Percentiles rank a stretch among this genome's conserved stretches.
These are phyloP conservation scores for Vaccinium macrocarpon DNA, from an alignment of 148 eudicot genomes.

Conservation along the genomic window DNA sequence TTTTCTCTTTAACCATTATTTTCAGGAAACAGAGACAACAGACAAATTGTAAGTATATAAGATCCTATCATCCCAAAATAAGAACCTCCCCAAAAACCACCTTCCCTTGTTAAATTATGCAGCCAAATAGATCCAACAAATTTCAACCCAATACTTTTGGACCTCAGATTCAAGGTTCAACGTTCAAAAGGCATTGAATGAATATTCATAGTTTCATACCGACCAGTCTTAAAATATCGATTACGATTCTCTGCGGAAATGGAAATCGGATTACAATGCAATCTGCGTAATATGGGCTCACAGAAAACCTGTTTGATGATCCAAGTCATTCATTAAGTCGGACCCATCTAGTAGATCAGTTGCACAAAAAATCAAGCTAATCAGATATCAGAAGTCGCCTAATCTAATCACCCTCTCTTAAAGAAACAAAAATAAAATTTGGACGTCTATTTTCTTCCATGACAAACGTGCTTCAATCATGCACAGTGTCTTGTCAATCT, in stretches of 20 bases:
- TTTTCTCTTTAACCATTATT: too few species aligned
- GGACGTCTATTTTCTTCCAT: not conserved
- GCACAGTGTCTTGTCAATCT: not conserved
- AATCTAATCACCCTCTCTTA: not conserved
- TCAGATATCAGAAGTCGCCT: not conserved
- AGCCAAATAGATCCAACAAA: not conserved
- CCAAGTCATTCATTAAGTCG: not conserved
- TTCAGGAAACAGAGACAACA: too few species aligned
- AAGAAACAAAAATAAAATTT: not conserved
- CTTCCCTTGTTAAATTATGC: not conserved
- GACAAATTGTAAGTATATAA: not conserved
- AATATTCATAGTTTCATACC: not conserved
- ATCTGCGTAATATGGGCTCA: not conserved
- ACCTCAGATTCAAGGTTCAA: not conserved
- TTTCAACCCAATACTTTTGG: not conserved
- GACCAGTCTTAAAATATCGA: not conserved
- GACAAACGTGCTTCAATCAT: not conserved
- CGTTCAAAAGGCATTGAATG: not conserved
- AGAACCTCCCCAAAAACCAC: constrained; percentile 6
- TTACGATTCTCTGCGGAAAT: not conserved
- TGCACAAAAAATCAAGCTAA: not conserved
- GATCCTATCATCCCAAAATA: not conserved
- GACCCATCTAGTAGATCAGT: not conserved
- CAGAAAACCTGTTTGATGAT: not conserved
- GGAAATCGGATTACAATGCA: not conserved